phyloP scores from a whole-genome alignment of 1,139 yeast species.

The Wickerhamomyces sp. region DNA sequence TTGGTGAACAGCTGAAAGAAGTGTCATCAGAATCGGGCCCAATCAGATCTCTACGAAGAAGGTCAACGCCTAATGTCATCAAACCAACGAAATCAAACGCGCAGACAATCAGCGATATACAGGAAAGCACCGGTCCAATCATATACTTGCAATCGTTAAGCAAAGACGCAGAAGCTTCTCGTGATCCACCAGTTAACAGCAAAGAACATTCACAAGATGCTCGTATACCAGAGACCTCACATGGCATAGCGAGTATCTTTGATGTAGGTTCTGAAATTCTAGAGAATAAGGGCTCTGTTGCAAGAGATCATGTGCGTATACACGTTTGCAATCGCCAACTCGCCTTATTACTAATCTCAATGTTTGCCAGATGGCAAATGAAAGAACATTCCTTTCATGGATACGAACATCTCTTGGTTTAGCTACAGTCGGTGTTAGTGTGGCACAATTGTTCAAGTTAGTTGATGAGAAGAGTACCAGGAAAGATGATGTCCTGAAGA shows the following conservation, averaged over 20 bases:
- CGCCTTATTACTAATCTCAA: not conserved
- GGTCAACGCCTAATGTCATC: not conserved
- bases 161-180: no score
- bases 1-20: no score
- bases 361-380: slow-evolving; percentile 53
- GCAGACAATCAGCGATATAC: not conserved
- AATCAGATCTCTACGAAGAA: not conserved
- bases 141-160: no score
- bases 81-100: not conserved
- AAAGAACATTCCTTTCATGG: slow-evolving; percentile 76
- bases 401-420: slow-evolving; percentile 56
- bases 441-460: slow-evolving; percentile 47
- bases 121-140: no score
- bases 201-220: not conserved
- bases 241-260: slow-evolving; percentile 1
- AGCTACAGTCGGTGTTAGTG: slow-evolving; percentile 53
- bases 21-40: no score
- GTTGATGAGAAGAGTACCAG: slow-evolving; percentile 11
- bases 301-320: slow-evolving; percentile 43
- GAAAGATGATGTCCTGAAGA: slow-evolving; percentile 5
- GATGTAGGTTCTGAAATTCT: slow-evolving; percentile 27
- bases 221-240: not conserved
- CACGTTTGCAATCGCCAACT: not conserved
- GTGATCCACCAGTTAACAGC: no score
- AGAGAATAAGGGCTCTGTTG: slow-evolving; percentile 44